These are phyloP conservation scores for Mycena filopes DNA, from an alignment of 768 basidiomycete genomes.

Conservation along the genomic window DNA sequence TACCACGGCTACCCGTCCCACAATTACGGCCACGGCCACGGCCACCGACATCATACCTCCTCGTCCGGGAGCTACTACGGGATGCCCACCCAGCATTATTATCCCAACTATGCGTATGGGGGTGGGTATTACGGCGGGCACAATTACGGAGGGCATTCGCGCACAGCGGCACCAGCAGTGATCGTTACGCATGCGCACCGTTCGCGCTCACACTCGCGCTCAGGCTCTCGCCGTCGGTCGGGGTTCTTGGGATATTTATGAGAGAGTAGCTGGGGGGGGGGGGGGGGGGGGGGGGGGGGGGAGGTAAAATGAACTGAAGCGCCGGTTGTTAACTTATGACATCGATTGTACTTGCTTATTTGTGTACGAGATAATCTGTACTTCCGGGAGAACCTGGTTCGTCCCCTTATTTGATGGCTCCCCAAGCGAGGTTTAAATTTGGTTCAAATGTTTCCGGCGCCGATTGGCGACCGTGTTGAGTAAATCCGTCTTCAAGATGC, in stretches of 20 bases:
- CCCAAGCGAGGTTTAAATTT: too few species aligned
- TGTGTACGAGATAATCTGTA: too few species aligned
- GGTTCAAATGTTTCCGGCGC: too few species aligned
- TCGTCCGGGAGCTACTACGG: slow-evolving; percentile 17
- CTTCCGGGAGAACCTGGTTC: too few species aligned
- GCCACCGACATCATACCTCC: slow-evolving; percentile 5
- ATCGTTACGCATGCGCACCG: slow-evolving; percentile 6
- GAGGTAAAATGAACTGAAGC: too few species aligned
- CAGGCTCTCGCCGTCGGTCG: slow-evolving; percentile 8
- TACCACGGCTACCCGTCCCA: not conserved
- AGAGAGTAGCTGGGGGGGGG: too few species aligned
- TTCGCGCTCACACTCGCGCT: not conserved
- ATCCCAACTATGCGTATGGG: slow-evolving; percentile 5
- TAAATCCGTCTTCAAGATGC: too few species aligned
- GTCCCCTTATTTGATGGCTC: too few species aligned
- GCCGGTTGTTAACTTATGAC: too few species aligned
- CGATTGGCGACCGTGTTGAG: too few species aligned
- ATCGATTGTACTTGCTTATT: too few species aligned
- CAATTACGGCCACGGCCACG: slow-evolving; percentile 4
- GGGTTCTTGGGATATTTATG: slow-evolving; percentile 13
- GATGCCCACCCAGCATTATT: slow-evolving; percentile 17
- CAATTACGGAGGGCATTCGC: slow-evolving; percentile 3
- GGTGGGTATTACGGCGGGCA: not conserved
- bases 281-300: too few species aligned
- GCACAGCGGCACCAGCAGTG: not conserved